These are phyloP conservation scores for Ephemerocybe angulata DNA, from an alignment of 768 basidiomycete species.

Conservation along the genomic window DNA sequence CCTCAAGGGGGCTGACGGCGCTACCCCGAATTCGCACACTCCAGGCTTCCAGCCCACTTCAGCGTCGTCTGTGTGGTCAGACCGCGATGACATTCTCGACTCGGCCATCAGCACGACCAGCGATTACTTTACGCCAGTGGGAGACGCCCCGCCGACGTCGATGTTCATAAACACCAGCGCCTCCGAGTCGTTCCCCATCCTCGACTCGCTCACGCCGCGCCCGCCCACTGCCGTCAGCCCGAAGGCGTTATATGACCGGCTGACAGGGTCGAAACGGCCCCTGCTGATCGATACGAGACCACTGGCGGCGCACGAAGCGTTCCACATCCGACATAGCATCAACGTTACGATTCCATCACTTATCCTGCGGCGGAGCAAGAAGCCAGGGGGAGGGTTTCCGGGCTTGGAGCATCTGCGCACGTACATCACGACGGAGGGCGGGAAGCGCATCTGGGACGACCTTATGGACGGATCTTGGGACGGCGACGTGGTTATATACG, in stretches of 20 bases:
- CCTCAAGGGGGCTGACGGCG: constrained; percentile 21
- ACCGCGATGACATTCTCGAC: constrained; percentile 8
- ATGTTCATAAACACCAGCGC: constrained; percentile 9
- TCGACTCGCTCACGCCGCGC: constrained; percentile 8
- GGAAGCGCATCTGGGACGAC: constrained; percentile 68
- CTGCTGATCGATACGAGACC: constrained; percentile 83
- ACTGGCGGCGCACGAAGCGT: constrained; percentile 57
- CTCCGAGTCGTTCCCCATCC: not conserved
- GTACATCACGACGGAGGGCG: constrained; percentile 78
- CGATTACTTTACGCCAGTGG: constrained; percentile 52
- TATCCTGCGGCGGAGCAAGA: constrained; percentile 81
- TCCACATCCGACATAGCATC: constrained; percentile 65
- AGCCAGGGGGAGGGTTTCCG: constrained; percentile 64
- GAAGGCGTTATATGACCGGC: constrained; percentile 43
- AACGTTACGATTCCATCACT: constrained; percentile 88
- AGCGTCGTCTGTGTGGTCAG: not conserved
- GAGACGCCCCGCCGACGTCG: constrained; percentile 21
- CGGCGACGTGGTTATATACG: constrained; percentile 72
- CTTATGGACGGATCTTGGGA: constrained; percentile 57
- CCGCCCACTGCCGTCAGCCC: constrained; percentile 33
- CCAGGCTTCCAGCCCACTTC: not conserved
- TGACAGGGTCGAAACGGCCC: constrained; percentile 50
- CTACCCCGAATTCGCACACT: not conserved
- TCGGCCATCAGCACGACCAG: constrained; percentile 1
- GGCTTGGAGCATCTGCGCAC: constrained; percentile 67